Conservation (phyloP, 257 asterid genomes). For the Anisodus tanguticus region DNA sequence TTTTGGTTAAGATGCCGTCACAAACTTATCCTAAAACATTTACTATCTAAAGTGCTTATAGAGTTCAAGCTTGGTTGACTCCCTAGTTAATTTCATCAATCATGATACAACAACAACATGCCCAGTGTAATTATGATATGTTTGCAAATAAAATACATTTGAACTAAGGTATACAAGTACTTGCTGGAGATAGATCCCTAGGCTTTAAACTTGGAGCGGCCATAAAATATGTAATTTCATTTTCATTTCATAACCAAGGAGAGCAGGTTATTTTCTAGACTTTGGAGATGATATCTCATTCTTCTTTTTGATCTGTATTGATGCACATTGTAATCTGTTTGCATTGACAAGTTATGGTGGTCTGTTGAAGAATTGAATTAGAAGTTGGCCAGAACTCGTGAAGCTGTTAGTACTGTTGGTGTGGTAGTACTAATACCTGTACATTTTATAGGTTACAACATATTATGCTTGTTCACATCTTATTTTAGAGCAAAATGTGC, state of each 20-base stretch:
- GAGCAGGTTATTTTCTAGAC: neutral
- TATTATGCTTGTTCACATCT: neutral
- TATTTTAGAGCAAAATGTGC: neutral
- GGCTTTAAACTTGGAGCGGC: neutral
- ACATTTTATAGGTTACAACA: neutral
- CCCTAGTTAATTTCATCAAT: neutral
- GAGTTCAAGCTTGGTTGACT: neutral
- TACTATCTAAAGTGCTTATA: too few species aligned
- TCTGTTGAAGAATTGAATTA: neutral
- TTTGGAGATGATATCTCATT: neutral
- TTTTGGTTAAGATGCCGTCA: neutral
- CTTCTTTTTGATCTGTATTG: neutral
- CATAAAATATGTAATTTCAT: neutral
- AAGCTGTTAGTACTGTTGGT: neutral
- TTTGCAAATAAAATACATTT: neutral
- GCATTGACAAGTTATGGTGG: neutral
- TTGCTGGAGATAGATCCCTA: neutral
- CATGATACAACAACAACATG: too few species aligned
- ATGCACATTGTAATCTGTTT: neutral
- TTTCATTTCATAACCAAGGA: neutral
- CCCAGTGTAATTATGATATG: too few species aligned
- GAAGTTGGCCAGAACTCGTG: neutral
- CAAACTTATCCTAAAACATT: neutral
- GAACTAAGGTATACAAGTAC: neutral
- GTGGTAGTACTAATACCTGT: neutral